These are phyloP conservation scores for Rhizoclosmatium sp. DNA, from an alignment of 192 early-diverging fungal species.

Conservation along the genomic window DNA sequence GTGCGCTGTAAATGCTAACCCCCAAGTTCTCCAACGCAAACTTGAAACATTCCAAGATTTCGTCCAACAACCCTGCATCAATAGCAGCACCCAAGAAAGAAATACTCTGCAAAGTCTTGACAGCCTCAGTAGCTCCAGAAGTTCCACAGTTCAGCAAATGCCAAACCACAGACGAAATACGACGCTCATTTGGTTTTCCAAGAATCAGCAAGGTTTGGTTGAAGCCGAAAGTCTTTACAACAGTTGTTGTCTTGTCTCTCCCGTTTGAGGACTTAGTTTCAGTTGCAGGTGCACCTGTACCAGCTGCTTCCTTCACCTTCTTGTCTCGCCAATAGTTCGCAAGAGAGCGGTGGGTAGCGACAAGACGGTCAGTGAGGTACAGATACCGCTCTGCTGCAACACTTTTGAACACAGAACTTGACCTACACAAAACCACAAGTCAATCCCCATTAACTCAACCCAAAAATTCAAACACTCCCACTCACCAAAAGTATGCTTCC, in stretches of 20 bases:
- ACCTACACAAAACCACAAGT: constrained; percentile 7
- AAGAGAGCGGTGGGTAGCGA: constrained; percentile 22
- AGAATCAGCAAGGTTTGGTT: constrained; percentile 36
- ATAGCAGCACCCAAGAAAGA: constrained; percentile 36
- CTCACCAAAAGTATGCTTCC: constrained; percentile 35
- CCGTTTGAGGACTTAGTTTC: neutral
- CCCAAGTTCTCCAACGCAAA: constrained; percentile 34
- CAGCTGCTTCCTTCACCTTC: constrained; percentile 15
- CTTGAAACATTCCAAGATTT: constrained; percentile 34
- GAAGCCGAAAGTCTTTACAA: constrained; percentile 19
- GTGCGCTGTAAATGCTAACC: constrained; percentile 12
- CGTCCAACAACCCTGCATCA: constrained; percentile 37
- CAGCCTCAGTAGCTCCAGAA: constrained; percentile 24
- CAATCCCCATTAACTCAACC: neutral
- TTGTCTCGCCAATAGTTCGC: constrained; percentile 43
- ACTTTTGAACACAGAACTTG: constrained; percentile 25
- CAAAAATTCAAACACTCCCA: neutral
- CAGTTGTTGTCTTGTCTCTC: neutral
- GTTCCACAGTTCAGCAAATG: constrained; percentile 38
- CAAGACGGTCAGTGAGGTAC: constrained; percentile 10
- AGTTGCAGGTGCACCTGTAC: neutral
- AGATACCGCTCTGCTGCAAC: constrained; percentile 33
- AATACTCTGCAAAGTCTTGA: constrained; percentile 39
- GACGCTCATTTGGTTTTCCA: constrained; percentile 35
- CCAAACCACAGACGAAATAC: constrained; percentile 34